Percentiles rank a stretch among this genome's conserved stretches.
Conservation (phyloP, 139 green algal species). For the Haematococcus lacustris region DNA sequence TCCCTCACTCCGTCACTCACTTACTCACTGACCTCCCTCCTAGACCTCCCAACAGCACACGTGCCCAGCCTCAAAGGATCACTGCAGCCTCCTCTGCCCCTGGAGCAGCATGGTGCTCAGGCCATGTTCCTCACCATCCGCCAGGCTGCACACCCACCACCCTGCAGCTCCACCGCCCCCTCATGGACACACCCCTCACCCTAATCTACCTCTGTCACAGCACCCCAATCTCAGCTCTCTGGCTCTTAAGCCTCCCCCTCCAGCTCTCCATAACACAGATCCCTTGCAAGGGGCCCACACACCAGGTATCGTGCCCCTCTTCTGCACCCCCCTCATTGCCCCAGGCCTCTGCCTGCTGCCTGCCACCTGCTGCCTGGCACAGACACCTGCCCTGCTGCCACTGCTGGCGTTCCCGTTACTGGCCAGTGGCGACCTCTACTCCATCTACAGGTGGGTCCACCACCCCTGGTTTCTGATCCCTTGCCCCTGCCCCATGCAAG, state of each 20-base stretch:
- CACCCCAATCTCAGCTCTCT: background rate
- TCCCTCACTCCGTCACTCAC: background rate
- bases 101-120: too few species aligned
- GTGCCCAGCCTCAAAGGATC: background rate
- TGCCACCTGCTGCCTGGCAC: background rate
- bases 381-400: constrained; percentile 38
- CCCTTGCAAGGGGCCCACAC: too few species aligned
- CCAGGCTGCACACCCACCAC: too few species aligned
- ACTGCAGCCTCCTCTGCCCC: background rate
- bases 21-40: background rate
- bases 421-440: constrained; percentile 52
- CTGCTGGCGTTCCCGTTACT: constrained; percentile 56
- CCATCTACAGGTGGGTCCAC: constrained; percentile 50
- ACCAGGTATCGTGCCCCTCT: too few species aligned
- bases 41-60: background rate
- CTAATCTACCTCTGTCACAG: background rate
- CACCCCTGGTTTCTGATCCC: too few species aligned
- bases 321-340: too few species aligned
- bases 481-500: background rate
- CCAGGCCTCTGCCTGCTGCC: too few species aligned
- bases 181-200: too few species aligned
- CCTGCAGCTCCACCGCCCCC: too few species aligned
- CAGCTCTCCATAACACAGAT: background rate
- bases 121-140: too few species aligned
- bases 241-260: background rate